Evolutionary conservation across 495 filamentous ascomycete genomes (phyloP), one percentile per base, ranked within the genome.

Genomic region (Lophiostoma macrostomum): DNA sequence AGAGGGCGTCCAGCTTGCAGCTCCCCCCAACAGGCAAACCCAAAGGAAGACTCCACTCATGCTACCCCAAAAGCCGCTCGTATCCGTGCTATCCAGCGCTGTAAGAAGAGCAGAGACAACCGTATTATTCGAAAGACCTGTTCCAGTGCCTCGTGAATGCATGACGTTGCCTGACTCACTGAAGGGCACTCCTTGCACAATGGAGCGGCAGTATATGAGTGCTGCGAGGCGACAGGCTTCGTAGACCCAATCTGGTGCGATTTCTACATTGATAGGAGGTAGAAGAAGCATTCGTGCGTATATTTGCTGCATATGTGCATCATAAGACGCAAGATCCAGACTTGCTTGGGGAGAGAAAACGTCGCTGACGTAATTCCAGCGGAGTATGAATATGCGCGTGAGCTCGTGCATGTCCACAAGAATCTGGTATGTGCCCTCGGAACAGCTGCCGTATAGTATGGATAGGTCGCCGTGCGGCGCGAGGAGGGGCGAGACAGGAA

Each of bases 201-300:
- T 50, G 22, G 58, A 55, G 29, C 52, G 51, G 43, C 58, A 61
- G 25, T 61, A 61, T 18, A 61, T 61, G 12, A 61, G 32, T 11
- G 51, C 44, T 29, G 58, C 58, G 20, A 61, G 27, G 18, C 58
- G 58, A 24, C 51, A 56, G 12, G 50, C 25, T 42, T 61, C 58
- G 35, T 61, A 61, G n/a, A 61, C 20, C 50, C 51, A 61, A 40
- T 61, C 58, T 12, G 51, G 31, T 24, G 45, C 23, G 16, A 40
- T 4, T 8, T 44, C 43, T 11, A 40, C 38, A 8, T 46, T 28
- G 8, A 50, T 32, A 22, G 51, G 48, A 10, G 45, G 58, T 3
- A 44, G 44, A 4, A 34, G 20, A 0, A 56, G 18, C 18, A 52
- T 24, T 12, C 45, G 45, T 0, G 51, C 47, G 41, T 56, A 61